A percentile compares a stretch with the other conserved stretches of the same genome.
These are phyloP conservation scores for Penicillium sp. DNA, from an alignment of 2,329 filamentous ascomycete genomes.

Conservation along the genomic window DNA sequence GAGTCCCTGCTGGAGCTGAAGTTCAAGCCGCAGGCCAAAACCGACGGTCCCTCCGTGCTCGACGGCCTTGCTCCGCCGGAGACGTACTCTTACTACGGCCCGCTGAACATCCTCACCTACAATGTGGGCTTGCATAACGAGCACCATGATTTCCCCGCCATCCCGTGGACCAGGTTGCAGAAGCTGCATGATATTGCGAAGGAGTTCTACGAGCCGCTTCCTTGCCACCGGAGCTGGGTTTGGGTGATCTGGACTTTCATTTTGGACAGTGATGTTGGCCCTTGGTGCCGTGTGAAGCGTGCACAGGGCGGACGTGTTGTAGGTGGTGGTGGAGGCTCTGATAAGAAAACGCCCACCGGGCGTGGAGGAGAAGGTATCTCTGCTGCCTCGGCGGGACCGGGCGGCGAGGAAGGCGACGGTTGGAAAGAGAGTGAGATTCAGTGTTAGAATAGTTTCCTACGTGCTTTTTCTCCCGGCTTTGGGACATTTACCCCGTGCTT, in stretches of 20 bases:
- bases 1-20: constrained; percentile 58
- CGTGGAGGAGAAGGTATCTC: constrained; percentile 51
- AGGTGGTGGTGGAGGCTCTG: constrained; percentile 40
- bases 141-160: constrained; percentile 96
- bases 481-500: neutral
- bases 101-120: constrained; percentile 89
- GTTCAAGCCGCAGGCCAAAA: constrained; percentile 34
- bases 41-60: constrained; percentile 53
- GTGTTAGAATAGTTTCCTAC: constrained; percentile 48
- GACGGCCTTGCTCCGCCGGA: constrained; percentile 76
- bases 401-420: constrained; percentile 53
- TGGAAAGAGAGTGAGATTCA: constrained; percentile 75
- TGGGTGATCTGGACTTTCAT: constrained; percentile 97
- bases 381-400: constrained; percentile 49
- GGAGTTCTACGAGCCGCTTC: constrained; percentile 90
- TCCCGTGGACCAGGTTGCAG: constrained; percentile 89
- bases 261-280: constrained; percentile 82
- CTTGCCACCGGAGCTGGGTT: constrained; percentile 86
- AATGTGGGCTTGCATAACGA: constrained; percentile 98
- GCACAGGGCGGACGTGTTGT: constrained; percentile 73
- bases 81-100: constrained; percentile 96
- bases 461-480: constrained; percentile 1
- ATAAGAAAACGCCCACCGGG: constrained; percentile 24
- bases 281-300: constrained; percentile 92
- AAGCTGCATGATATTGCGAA: constrained; percentile 76